Percentiles rank a stretch among this genome's conserved stretches.
Conservation (phyloP, 805 yeast genomes). For the Wickerhamiella kurtzmanii region DNA sequence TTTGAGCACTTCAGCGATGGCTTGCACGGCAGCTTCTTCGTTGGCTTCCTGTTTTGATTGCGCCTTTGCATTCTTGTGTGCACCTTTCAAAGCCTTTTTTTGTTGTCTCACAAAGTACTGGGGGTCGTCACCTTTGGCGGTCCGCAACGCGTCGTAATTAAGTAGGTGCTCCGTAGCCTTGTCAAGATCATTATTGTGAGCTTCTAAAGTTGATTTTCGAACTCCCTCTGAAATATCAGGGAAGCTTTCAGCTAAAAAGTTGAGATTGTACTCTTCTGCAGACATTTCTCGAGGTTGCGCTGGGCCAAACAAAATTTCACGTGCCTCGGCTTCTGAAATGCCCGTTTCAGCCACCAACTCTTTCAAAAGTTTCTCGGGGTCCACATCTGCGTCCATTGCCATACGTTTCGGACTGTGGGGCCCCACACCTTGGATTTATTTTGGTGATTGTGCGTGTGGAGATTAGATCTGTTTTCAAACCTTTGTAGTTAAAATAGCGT, state of each 20-base stretch:
- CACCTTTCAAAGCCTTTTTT: not conserved
- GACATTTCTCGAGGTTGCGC: not conserved
- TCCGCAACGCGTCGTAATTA: slow-evolving; percentile 4
- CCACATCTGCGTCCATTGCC: too few species aligned
- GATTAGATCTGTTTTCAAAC: too few species aligned
- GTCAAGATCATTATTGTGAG: slow-evolving; percentile 4
- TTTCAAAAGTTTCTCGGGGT: not conserved
- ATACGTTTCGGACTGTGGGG: too few species aligned
- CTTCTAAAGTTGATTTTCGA: not conserved
- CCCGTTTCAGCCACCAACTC: slow-evolving; percentile 4
- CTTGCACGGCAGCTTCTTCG: not conserved
- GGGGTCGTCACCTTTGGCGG: slow-evolving; percentile 1
- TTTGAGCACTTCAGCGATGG: not conserved
- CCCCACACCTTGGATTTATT: too few species aligned
- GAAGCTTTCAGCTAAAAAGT: slow-evolving; percentile 6
- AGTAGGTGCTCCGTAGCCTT: slow-evolving; percentile 11
- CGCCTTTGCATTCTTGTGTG: not conserved
- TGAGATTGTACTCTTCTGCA: not conserved
- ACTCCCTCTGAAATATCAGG: slow-evolving; percentile 5
- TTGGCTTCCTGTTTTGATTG: not conserved
- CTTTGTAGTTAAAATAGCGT: too few species aligned
- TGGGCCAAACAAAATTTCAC: not conserved
- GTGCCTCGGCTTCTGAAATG: slow-evolving; percentile 3
- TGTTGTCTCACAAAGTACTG: slow-evolving; percentile 4
- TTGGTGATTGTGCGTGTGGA: too few species aligned